Evolutionary conservation across 2,329 filamentous ascomycete species (phyloP), one percentile per base, ranked within the genome.

Genomic region (Blastomyces emzantsi): DNA sequence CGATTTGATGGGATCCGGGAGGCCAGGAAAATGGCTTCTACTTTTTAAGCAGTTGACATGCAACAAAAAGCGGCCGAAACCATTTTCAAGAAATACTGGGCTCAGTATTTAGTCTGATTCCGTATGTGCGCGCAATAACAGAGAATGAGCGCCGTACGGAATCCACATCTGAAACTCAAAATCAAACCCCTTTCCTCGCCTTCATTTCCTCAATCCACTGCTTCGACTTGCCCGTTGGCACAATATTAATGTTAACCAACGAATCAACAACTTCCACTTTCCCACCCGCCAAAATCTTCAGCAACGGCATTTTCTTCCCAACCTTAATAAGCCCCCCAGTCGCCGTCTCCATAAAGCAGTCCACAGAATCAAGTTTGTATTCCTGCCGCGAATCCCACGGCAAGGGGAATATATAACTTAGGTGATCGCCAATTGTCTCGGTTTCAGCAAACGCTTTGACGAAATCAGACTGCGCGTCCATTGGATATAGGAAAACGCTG

Each of bases 181-280:
- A 45, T 39, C 57, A 25, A 52, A 2, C 49, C 3, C 64, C 66
- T 67, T 85, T 90, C 73, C 90, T 87, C 70, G 80, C 83, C 80
- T 97, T 97, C 74, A 92, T 92, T 69, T 94, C 89, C 67, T 85
- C 83, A 45, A 96, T 87, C 87, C 92, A 99, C n/a, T 75, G 82
- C 9, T 82, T 82, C 0, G 89, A 87, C 76, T 85, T 86, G 2
- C 75, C 76, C 70, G 83, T 87, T 0, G 93, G 93, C 67, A 99
- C 82, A 1, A 97, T 85, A 72, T 90, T 92, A 39, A 99, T 85
- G 72, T 81, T 86, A 30, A 97, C 84, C 66, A 97, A 77, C 39
- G 90, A 89, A 76, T 99, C 93, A 57, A 96, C 86, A 11, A 99
- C 82, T 77, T 96, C 92, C 7, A 95, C 85, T 71, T 89, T 92